Percentiles rank a stretch among this genome's conserved stretches.
These are phyloP conservation scores for Acanthamoeba culbertsoni DNA, from an alignment of 208 protist genomes.

Conservation along the genomic window DNA sequence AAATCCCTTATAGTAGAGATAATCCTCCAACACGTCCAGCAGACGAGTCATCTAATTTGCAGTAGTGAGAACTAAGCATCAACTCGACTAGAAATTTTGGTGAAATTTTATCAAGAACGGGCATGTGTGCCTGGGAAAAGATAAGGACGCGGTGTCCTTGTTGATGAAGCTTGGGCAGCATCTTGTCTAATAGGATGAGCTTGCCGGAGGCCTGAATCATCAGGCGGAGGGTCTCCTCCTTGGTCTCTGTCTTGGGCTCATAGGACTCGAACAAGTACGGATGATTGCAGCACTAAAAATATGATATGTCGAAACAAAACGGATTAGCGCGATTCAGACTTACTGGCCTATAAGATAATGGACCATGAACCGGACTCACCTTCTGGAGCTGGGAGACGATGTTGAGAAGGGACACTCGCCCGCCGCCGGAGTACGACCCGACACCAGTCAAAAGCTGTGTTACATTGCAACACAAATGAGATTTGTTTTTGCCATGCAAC, in stretches of 20 bases:
- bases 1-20: constrained; percentile 82
- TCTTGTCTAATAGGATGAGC: constrained; percentile 90
- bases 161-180: constrained; percentile 87
- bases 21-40: constrained; percentile 93
- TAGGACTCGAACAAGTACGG: constrained; percentile 84
- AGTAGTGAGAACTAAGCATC: not conserved
- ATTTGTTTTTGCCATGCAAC: constrained; percentile 33
- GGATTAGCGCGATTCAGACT: no score
- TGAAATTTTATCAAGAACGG: not conserved
- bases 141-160: constrained; percentile 93
- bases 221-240: not conserved
- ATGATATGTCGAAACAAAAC: no score
- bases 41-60: constrained; percentile 87
- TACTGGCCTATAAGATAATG: no score
- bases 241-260: constrained; percentile 32
- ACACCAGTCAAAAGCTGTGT: constrained; percentile 8
- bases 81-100: no score
- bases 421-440: constrained; percentile 63
- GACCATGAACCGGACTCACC: no score
- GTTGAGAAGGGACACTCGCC: constrained; percentile 75
- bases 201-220: constrained; percentile 83
- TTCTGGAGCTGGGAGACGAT: constrained; percentile 90
- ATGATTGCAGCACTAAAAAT: constrained; percentile 93
- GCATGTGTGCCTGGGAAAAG: constrained; percentile 86
- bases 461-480: not conserved